Base-by-base conservation (phyloP, 2,329 filamentous ascomycete genomes). In the Fusarium liriodendri region DNA sequence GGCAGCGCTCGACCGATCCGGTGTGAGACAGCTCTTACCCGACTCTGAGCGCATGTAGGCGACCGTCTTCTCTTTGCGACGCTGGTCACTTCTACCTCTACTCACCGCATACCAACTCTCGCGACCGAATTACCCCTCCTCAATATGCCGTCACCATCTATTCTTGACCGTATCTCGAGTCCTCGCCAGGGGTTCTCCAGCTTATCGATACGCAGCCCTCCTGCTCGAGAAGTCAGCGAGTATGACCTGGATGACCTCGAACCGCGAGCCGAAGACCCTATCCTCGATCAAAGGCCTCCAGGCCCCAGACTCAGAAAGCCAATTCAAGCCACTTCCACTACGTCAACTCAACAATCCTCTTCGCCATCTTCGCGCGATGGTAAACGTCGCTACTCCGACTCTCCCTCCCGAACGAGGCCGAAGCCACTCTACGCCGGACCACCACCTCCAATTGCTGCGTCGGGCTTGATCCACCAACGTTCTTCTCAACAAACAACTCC, bases 361-460 rank as follows among this genome's bases (percentile, higher is more conserved):
- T 73, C 77, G 3, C 58, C 72, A 40, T 59, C 64, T 25, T 76
- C 71, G 1, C 70, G 61, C 57, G 74, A 79, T 32, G 75, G 74
- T 54, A 78, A 75, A 58, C 74, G 70, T 58, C 82, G 78, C 70
- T 79, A 77, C 32, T 70, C 72, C 8, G 79, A 74, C 14, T 83
- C 83, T 2, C 72, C 80, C 11, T 81, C 82, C 7, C 82, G 80
- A 62, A 70, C 69, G 25, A 82, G 78, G 58, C 74, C 74, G 10
- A 82, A 77, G 14, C 69, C 80, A 4, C 81, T 88, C 52, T 89
- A 89, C 66, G 76, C 81, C 3, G 86, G 87, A 1, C 87, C 87
- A 0, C 87, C 87, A 0, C 86, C 87, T 1, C 87, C 87, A 5
- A 89, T 89, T 65, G 83, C 85, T 7, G 88, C 87, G 0, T 80